A percentile compares a stretch with the other conserved stretches of the same genome.
These are phyloP conservation scores for Eragrostis tef DNA, from an alignment of 202 grass and related monocot species.

Conservation along the genomic window DNA sequence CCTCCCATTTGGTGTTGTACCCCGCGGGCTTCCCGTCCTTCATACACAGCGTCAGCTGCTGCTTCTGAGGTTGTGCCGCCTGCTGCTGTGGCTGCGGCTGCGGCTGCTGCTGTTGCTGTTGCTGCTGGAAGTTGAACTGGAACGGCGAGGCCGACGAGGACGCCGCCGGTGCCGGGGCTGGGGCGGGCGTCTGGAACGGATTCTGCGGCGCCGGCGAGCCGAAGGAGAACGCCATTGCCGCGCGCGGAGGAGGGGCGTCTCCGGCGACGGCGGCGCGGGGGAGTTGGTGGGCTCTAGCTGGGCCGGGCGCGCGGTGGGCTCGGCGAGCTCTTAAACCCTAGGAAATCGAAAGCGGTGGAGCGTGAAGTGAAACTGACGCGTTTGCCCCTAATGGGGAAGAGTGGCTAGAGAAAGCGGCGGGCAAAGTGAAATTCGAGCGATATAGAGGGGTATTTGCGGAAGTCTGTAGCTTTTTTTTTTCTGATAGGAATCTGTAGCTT, in stretches of 20 bases:
- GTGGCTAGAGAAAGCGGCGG: too few relatives aligned
- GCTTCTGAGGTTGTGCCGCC: slow-evolving; percentile 41
- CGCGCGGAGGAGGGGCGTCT: neutral
- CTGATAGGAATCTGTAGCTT: too few relatives aligned
- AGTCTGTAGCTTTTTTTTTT: too few relatives aligned
- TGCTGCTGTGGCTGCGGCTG: slow-evolving; percentile 33
- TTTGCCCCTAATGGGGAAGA: neutral
- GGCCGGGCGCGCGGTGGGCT: slow-evolving; percentile 17
- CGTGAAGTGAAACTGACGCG: slow-evolving; percentile 1
- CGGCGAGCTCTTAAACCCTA: slow-evolving; percentile 48
- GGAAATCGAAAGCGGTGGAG: neutral
- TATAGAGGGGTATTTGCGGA: too few relatives aligned
- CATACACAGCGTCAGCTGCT: slow-evolving; percentile 71
- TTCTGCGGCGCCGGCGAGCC: slow-evolving; percentile 51
- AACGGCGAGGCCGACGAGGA: slow-evolving; percentile 50
- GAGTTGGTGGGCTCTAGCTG: slow-evolving; percentile 33
- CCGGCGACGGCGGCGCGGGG: slow-evolving; percentile 41
- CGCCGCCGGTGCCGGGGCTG: slow-evolving; percentile 48
- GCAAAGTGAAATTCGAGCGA: too few relatives aligned
- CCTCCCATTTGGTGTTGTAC: slow-evolving; percentile 84
- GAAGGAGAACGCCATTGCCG: slow-evolving; percentile 70
- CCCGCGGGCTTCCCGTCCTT: slow-evolving; percentile 66
- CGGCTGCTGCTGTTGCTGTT: slow-evolving; percentile 45
- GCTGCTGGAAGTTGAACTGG: slow-evolving; percentile 53
- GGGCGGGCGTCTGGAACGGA: slow-evolving; percentile 58